phyloP scores from a whole-genome alignment of 2,329 filamentous ascomycete species.

The Cladosporium sp. region DNA sequence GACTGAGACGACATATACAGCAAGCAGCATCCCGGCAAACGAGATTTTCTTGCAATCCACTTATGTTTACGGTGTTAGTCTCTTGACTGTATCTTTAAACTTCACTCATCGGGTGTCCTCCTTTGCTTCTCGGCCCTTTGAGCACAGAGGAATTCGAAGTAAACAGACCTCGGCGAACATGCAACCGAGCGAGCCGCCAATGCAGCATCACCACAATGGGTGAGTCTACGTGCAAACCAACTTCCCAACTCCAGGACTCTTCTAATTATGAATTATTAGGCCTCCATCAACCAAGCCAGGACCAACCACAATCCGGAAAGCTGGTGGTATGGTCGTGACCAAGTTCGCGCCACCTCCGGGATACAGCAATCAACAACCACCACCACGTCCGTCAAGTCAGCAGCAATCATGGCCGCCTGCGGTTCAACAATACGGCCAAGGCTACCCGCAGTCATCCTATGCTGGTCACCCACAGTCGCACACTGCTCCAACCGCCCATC shows the following conservation, averaged over 20 bases:
- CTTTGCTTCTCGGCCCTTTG: constrained; percentile 4
- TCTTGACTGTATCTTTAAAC: neutral
- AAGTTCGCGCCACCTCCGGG: constrained; percentile 48
- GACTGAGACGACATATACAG: neutral
- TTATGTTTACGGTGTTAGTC: constrained; percentile 3
- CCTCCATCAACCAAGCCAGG: constrained; percentile 39
- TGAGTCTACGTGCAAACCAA: neutral
- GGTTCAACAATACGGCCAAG: constrained; percentile 13
- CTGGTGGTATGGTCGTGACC: constrained; percentile 43
- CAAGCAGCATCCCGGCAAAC: constrained; percentile 1
- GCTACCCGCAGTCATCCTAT: constrained; percentile 17
- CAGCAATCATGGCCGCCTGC: constrained; percentile 20
- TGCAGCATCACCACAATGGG: constrained; percentile 13
- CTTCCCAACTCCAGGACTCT: neutral
- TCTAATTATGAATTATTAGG: constrained; percentile 14
- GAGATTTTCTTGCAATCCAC: neutral
- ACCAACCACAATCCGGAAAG: constrained; percentile 26
- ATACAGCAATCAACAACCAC: constrained; percentile 32
- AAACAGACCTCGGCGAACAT: neutral
- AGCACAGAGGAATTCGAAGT: neutral
- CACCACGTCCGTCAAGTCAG: constrained; percentile 15
- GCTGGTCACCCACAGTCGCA: constrained; percentile 8
- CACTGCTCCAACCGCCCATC: constrained; percentile 13
- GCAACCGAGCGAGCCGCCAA: constrained; percentile 7
- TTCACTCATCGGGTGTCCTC: neutral